A percentile compares a stretch with the other conserved stretches of the same genome.
phyloP scores from a whole-genome alignment of 106 monocot species.

The Xerophyta viscosa region DNA sequence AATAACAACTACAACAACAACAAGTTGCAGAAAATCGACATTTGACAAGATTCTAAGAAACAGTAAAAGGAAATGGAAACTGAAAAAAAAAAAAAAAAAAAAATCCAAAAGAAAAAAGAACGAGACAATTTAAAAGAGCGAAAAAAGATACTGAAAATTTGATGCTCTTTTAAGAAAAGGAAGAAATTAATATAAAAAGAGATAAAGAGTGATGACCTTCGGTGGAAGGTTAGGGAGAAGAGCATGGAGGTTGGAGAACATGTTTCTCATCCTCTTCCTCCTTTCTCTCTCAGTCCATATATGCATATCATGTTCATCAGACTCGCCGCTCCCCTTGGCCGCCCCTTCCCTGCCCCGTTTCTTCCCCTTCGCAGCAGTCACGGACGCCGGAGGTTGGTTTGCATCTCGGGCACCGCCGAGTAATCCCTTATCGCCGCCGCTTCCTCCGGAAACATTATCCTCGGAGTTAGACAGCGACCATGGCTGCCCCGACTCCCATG shows the following conservation, averaged over 20 bases:
- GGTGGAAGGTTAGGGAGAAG: slow-evolving; percentile 48
- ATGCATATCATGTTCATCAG: slow-evolving; percentile 48
- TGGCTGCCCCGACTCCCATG: background rate
- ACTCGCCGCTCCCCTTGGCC: background rate
- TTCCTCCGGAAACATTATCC: slow-evolving; percentile 7
- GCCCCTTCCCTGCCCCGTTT: background rate
- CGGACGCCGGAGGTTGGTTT: background rate
- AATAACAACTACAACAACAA: too few species aligned
- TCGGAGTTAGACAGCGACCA: slow-evolving; percentile 15
- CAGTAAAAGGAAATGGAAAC: too few species aligned
- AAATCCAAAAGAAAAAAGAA: background rate
- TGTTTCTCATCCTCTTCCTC: slow-evolving; percentile 74
- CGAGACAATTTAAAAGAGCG: too few species aligned
- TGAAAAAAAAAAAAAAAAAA: too few species aligned
- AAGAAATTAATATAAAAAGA: background rate
- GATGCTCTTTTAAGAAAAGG: background rate
- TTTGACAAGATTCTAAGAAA: too few species aligned
- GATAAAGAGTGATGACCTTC: slow-evolving; percentile 18
- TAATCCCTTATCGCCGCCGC: background rate
- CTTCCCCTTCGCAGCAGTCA: background rate
- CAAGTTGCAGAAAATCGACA: too few species aligned
- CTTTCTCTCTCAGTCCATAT: slow-evolving; percentile 57
- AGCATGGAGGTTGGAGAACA: slow-evolving; percentile 50
- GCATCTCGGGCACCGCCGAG: background rate
- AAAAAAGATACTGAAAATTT: background rate